Evolutionary conservation across 306 rosid species (phyloP).

Genomic region (Gleditsia sinensis): DNA sequence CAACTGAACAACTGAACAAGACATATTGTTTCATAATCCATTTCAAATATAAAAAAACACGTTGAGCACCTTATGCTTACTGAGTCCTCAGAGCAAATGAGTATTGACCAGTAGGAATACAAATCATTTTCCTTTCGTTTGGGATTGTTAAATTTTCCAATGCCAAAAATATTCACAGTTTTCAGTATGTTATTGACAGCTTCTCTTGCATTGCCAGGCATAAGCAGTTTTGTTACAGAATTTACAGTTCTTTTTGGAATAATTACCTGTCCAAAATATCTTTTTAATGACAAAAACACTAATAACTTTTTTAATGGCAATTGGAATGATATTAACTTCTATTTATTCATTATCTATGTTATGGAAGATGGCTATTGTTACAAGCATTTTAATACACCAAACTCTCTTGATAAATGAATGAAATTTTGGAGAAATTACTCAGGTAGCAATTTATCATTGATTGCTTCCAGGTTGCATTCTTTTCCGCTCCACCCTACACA

Average conservation of each 20-base stretch:
- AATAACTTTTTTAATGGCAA: not conserved
- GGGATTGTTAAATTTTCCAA: not conserved
- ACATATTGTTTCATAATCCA: not conserved
- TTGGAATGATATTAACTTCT: constrained; percentile 21
- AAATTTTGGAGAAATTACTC: constrained; percentile 28
- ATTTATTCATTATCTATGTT: constrained; percentile 7
- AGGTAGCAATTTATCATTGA: constrained; percentile 20
- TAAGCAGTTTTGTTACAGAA: constrained; percentile 26
- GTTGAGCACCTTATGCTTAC: constrained; percentile 21
- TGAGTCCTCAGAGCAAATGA: not conserved
- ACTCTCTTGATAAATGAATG: not conserved
- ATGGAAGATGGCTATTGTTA: not conserved
- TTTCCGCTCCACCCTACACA: constrained; percentile 86
- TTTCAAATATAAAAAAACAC: no score
- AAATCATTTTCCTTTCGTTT: constrained; percentile 11
- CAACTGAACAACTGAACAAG: not conserved
- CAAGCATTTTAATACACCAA: no score
- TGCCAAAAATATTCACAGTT: not conserved
- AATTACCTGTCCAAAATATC: not conserved
- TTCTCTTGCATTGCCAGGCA: constrained; percentile 25
- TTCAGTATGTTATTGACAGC: not conserved
- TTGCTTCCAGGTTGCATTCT: constrained; percentile 75
- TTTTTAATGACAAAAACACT: not conserved
- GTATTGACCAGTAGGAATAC: constrained; percentile 21
- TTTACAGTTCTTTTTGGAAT: not conserved